A percentile compares a stretch with the other conserved stretches of the same genome.
phyloP scores from a whole-genome alignment of 257 asterid species.

The Verbena officinalis region DNA sequence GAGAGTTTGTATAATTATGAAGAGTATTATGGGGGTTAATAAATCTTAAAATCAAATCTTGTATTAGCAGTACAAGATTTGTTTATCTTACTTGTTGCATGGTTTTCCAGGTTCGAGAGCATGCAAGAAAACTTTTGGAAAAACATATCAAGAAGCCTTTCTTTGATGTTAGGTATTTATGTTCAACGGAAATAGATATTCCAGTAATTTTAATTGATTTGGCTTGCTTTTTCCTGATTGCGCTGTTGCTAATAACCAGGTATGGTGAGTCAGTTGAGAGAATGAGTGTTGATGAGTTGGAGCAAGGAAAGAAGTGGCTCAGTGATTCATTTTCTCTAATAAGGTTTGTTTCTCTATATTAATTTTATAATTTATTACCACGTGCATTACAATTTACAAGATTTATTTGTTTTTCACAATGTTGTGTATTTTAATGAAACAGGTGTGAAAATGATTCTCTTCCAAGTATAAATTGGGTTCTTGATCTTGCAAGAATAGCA shows the following conservation, averaged over 20 bases:
- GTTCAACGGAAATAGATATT: neutral
- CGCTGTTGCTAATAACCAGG: slow-evolving; percentile 42
- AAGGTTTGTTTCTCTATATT: slow-evolving; percentile 42
- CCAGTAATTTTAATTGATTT: neutral
- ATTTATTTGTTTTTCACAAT: neutral
- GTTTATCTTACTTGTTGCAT: slow-evolving; percentile 13
- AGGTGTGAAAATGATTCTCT: slow-evolving; percentile 96
- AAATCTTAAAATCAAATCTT: neutral
- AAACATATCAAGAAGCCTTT: slow-evolving; percentile 89
- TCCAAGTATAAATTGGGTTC: slow-evolving; percentile 90
- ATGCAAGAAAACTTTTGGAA: slow-evolving; percentile 97
- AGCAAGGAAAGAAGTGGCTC: slow-evolving; percentile 93
- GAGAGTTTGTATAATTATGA: neutral
- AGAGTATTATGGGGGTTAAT: neutral
- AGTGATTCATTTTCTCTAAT: slow-evolving; percentile 78
- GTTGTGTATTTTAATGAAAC: slow-evolving; percentile 35
- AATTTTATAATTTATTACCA: too few relatives aligned
- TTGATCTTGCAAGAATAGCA: slow-evolving; percentile 86
- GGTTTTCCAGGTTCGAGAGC: slow-evolving; percentile 79
- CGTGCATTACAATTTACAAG: too few relatives aligned
- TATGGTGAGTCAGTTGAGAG: slow-evolving; percentile 69
- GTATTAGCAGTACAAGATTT: too few relatives aligned
- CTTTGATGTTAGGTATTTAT: slow-evolving; percentile 76
- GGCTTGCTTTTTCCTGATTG: slow-evolving; percentile 5
- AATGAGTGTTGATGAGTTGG: slow-evolving; percentile 77